These are phyloP conservation scores for Jackrogersella minutella DNA, from an alignment of 495 filamentous ascomycete species.

Conservation along the genomic window DNA sequence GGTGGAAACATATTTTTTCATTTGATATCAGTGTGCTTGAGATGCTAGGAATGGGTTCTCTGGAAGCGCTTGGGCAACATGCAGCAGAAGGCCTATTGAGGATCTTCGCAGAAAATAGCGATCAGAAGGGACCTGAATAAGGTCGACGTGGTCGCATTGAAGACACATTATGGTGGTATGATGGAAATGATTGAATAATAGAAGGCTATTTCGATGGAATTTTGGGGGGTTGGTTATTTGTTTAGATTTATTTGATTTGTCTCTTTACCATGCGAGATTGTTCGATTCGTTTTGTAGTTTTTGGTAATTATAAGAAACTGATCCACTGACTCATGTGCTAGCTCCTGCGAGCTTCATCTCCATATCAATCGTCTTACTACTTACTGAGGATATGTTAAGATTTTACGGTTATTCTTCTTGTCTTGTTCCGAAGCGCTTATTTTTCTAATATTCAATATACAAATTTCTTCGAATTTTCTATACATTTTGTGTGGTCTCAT, in stretches of 20 bases:
- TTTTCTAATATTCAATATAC: no score
- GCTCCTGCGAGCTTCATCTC: no score
- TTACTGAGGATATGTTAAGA: no score
- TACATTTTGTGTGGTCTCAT: no score
- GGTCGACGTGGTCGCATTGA: neutral
- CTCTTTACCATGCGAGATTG: neutral
- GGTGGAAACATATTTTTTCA: slow-evolving; percentile 50
- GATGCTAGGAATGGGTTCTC: slow-evolving; percentile 33
- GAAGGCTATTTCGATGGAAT: neutral
- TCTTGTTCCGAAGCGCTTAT: no score
- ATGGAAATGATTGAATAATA: neutral
- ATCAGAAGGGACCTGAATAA: slow-evolving; percentile 22
- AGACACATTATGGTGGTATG: neutral
- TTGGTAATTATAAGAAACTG: no score
- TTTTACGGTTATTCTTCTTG: no score
- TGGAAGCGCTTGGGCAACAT: slow-evolving; percentile 29
- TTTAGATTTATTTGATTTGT: neutral
- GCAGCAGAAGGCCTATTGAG: slow-evolving; percentile 6
- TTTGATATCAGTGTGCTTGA: slow-evolving; percentile 45
- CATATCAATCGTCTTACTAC: no score
- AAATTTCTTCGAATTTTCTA: no score
- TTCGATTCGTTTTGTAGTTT: no score
- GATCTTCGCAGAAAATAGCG: slow-evolving; percentile 9
- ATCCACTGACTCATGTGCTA: no score
- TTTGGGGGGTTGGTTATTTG: neutral